phyloP scores from a whole-genome alignment of 306 rosid species.

The Argentina anserina region DNA sequence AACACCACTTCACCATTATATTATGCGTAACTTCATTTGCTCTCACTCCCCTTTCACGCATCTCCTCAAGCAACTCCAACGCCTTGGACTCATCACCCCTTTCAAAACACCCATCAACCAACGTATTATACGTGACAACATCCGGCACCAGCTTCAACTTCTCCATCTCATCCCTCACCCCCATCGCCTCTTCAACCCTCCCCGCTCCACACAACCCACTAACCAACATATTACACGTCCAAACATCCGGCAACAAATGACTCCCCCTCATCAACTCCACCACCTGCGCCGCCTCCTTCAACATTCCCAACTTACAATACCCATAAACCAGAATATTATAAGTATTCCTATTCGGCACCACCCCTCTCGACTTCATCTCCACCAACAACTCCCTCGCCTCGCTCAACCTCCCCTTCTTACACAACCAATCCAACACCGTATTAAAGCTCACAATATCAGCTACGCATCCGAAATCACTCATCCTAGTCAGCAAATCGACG shows the following conservation, averaged over 20 bases:
- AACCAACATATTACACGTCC: slow-evolving; percentile 78
- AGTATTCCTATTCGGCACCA: slow-evolving; percentile 53
- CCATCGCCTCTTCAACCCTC: slow-evolving; percentile 62
- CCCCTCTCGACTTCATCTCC: slow-evolving; percentile 55
- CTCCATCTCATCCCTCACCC: slow-evolving; percentile 69
- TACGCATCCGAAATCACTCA: slow-evolving; percentile 49
- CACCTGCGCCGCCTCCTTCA: slow-evolving; percentile 68
- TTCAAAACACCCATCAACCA: slow-evolving; percentile 65
- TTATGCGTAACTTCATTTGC: slow-evolving; percentile 62
- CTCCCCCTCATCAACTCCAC: slow-evolving; percentile 59
- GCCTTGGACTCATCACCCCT: slow-evolving; percentile 41
- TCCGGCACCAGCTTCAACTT: slow-evolving; percentile 54
- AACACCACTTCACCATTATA: slow-evolving; percentile 75
- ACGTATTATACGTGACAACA: slow-evolving; percentile 79
- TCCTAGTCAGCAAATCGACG: slow-evolving; percentile 34
- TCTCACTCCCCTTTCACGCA: slow-evolving; percentile 56
- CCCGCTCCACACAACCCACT: slow-evolving; percentile 69
- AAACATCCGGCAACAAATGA: slow-evolving; percentile 52
- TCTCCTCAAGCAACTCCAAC: slow-evolving; percentile 50
- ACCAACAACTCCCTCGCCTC: slow-evolving; percentile 57
- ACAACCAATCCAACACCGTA: slow-evolving; percentile 57
- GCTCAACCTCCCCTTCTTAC: slow-evolving; percentile 49
- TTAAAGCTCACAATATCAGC: slow-evolving; percentile 78
- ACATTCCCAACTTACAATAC: slow-evolving; percentile 68
- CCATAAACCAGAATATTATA: slow-evolving; percentile 77